Evolutionary conservation across 805 yeast genomes (phyloP), one percentile per base, ranked within the genome.

Genomic region (Pichia thaimueangensis): DNA sequence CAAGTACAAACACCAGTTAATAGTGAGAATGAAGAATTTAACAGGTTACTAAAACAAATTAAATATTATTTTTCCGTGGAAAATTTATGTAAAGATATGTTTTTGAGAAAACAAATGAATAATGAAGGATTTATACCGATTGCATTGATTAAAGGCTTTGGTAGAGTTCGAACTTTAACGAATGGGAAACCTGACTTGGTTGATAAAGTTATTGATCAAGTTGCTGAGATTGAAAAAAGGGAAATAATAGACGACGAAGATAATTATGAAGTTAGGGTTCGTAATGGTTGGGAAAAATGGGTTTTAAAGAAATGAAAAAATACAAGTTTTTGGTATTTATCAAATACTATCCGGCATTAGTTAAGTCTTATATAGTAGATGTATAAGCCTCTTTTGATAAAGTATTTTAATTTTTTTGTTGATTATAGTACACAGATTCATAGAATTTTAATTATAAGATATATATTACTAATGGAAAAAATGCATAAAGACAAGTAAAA

Each of bases 61-160:
- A 86, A 82, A 58, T 91, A 89, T 68, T 91, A 91, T 63, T 85
- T 91, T 63, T 82, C 94, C 23, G 70, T 80, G 43, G 96, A 86
- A 52, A 91, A 91, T 65, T 70, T 91, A 59, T 69, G 81, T 57
- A 84, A 86, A 60, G 98, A 91, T 66, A 63, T 78, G 37, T 91
- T 67, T 62, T 70, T 91, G 62, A 76, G 95, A 60, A 73, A 75
- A 45, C 83, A 83, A 53, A 83, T 89, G 91, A 72, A 78, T 62
- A 48, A 71, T 29, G 71, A 78, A 48, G 96, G 96, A 15, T 80
- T 77, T 70, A 74, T 87, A 37, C 71, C 73, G 24, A 61, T 85
- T 44, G 54, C 61, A 16, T 67, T 78, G 42, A 71, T 86, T 48
- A 74, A 81, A 44, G 66, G 69, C 43, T 87, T 87, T 62, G 78